phyloP scores from a whole-genome alignment of 139 green algal species.

The Micractinium conductrix region DNA sequence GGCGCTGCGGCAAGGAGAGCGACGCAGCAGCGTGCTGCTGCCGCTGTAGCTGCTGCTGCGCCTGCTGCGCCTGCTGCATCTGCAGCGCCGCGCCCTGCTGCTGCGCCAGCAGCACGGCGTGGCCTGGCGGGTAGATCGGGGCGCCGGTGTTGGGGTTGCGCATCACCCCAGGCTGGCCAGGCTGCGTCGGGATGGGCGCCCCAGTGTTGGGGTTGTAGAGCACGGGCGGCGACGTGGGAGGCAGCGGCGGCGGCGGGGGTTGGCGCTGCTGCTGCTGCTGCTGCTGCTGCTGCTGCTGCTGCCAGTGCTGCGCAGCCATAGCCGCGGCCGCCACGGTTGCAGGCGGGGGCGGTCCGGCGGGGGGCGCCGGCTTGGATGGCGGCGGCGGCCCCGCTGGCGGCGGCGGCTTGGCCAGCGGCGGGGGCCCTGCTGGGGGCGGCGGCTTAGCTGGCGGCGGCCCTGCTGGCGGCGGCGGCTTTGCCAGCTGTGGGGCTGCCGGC shows the following conservation, averaged over 20 bases:
- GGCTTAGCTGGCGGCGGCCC: not conserved
- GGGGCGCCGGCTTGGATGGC: not conserved
- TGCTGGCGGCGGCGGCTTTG: not conserved
- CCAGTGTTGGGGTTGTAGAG: constrained; percentile 20
- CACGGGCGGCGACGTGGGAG: not conserved
- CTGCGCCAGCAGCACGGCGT: constrained; percentile 5
- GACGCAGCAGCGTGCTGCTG: not conserved
- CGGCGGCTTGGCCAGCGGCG: not conserved
- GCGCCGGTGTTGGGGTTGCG: constrained; percentile 25
- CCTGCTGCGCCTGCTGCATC: constrained; percentile 15
- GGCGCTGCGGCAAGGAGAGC: not conserved
- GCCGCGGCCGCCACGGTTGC: not conserved
- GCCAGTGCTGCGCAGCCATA: too few species aligned
- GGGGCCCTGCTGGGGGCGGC: not conserved
- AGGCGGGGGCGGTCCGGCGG: not conserved
- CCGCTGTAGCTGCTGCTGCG: constrained; percentile 10
- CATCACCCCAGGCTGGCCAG: not conserved
- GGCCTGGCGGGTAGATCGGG: constrained; percentile 1
- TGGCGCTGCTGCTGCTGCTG: not conserved
- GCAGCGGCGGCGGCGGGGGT: not conserved
- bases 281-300: not conserved
- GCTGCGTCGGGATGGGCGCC: not conserved
- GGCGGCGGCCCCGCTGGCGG: not conserved
- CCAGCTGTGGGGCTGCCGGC: not conserved
- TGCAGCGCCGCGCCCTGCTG: not conserved